These are phyloP conservation scores for Fusarium sp. DNA, from an alignment of 2,329 filamentous ascomycete genomes.

Conservation along the genomic window DNA sequence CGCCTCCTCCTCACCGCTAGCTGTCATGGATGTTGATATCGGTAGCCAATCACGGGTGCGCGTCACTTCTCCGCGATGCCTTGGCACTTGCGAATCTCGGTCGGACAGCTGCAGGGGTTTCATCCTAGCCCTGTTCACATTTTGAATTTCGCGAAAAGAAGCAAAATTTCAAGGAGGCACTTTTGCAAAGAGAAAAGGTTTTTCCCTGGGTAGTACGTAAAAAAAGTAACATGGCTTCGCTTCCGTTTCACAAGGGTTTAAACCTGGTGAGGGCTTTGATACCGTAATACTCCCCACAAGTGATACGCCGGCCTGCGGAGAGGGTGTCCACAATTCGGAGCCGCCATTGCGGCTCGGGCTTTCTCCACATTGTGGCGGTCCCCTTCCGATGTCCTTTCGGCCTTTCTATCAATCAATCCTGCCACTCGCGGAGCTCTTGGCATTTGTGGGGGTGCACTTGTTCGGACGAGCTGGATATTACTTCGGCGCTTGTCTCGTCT, in stretches of 20 bases:
- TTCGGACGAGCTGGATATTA: conserved; percentile 9
- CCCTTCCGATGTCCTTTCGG: conserved; percentile 17
- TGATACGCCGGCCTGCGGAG: conserved; percentile 15
- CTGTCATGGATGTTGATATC: conserved; percentile 32
- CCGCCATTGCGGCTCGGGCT: conserved; percentile 22
- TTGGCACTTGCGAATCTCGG: conserved; percentile 26
- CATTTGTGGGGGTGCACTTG: conserved; percentile 4
- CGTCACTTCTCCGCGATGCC: conserved; percentile 33
- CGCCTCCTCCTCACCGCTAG: conserved; percentile 27
- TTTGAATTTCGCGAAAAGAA: conserved; percentile 31
- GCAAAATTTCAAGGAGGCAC: conserved; percentile 5
- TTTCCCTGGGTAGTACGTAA: neutral
- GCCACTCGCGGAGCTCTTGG: conserved; percentile 19
- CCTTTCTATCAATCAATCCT: conserved; percentile 21
- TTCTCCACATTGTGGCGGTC: conserved; percentile 20
- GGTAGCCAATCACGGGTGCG: conserved; percentile 35
- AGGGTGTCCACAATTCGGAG: conserved; percentile 24
- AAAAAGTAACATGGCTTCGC: conserved; percentile 11
- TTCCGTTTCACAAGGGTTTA: conserved; percentile 8
- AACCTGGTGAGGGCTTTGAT: conserved; percentile 13
- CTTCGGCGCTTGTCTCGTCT: conserved; percentile 21
- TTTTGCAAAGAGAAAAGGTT: conserved; percentile 12
- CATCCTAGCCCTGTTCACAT: conserved; percentile 20
- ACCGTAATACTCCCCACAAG: conserved; percentile 10
- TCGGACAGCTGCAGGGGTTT: conserved; percentile 26